Conservation (phyloP, 768 basidiomycete genomes). For the Rubroboletus pulcherrimus region DNA sequence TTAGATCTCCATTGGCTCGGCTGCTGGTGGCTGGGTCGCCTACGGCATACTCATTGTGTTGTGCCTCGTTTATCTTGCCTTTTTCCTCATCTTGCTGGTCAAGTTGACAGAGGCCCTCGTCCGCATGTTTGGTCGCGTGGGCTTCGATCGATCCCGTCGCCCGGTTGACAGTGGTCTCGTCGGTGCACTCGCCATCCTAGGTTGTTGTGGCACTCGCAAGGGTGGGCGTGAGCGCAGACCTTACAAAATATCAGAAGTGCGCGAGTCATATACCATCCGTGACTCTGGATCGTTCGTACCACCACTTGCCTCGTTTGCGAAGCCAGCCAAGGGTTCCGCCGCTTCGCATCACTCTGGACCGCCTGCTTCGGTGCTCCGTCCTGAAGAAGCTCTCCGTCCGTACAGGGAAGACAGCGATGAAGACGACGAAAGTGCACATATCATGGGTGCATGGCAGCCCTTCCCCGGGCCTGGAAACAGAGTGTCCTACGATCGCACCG, state of each 20-base stretch:
- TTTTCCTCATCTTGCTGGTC: conserved; percentile 74
- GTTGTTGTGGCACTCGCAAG: conserved; percentile 57
- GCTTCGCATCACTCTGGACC: conserved; percentile 43
- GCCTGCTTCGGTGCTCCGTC: conserved; percentile 69
- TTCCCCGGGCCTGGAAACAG: conserved; percentile 45
- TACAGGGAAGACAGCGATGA: conserved; percentile 79
- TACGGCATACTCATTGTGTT: conserved; percentile 88
- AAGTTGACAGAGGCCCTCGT: conserved; percentile 83
- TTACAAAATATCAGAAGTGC: conserved; percentile 24
- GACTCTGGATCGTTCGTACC: conserved; percentile 52
- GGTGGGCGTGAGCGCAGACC: conserved; percentile 23
- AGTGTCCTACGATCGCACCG: conserved; percentile 23
- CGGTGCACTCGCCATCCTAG: conserved; percentile 72
- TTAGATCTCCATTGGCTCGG: conserved; percentile 79
- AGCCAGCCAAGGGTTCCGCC: conserved; percentile 26
- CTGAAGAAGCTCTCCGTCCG: conserved; percentile 73
- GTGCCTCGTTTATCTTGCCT: conserved; percentile 78
- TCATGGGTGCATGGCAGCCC: conserved; percentile 94
- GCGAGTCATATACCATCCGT: conserved; percentile 26
- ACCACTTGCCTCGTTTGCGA: conserved; percentile 33
- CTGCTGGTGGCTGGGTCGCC: conserved; percentile 88
- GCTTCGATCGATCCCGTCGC: conserved; percentile 81
- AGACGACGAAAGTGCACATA: conserved; percentile 64
- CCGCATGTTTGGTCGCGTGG: conserved; percentile 70
- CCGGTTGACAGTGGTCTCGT: conserved; percentile 83